Base-by-base conservation (phyloP, 2,329 filamentous ascomycete species). In the Celoporthe dispersa region DNA sequence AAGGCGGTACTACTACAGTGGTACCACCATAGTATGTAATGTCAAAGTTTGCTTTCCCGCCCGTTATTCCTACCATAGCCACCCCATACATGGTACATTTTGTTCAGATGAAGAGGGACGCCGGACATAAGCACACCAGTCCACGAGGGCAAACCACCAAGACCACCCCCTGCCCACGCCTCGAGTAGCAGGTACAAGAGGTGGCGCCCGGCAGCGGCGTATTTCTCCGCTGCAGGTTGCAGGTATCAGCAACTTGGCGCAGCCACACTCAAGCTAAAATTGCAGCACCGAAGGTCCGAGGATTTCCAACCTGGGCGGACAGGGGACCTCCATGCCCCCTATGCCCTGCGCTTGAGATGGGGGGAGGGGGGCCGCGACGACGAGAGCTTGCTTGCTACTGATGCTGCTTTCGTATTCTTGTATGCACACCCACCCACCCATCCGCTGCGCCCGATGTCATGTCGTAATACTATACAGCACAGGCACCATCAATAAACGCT, bases 231-330 rank as follows among this genome's bases (percentile, higher is more conserved):
- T 16, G 19, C 16, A 33, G 25, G 22, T 3, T 1, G n/a, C 9
- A 66, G 64, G 69, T 68, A 68, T 35, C 68, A 37, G 41, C 44
- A 48, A 69, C 69, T 63, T 71, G 39, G 28, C 31, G 31, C 14
- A 51, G 33, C 41, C 55, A 61, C 51, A 33, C 37, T 44, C 6
- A 9, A 51, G 51, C 19, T 62, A 16, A 35, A 68, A 68, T 65
- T 65, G 66, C 67, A 57, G 44, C 60, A 61, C 66, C 61, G 22
- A 64, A n/a, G 35, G 55, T 48, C 69, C 69, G 69, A 68, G 69
- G 35, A 64, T 28, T 59, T 64, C 65, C 51, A 59, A 61, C 62
- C 48, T 41, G 64, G 35, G 28, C 60, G 39, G 41, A 51, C 70
- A 71, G 59, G 70, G 44, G 67, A 60, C 3, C 37, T 44, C 69